Conservation (phyloP, 1,139 yeast genomes). For the Scheffersomyces quercinus region DNA sequence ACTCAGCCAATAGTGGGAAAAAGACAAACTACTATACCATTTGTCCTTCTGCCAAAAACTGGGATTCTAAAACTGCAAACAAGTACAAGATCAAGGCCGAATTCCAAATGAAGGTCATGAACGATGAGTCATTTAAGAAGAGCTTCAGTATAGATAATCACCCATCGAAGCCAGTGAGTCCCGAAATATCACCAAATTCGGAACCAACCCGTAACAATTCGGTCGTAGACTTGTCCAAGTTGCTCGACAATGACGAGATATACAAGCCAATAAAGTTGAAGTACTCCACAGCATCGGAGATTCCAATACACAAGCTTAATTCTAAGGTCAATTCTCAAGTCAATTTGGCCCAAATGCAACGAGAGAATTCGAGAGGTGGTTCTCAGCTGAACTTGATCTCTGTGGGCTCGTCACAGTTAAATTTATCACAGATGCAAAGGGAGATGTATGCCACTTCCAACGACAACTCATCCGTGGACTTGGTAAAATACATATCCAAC, state of each 20-base stretch:
- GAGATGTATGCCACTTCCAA: slow-evolving; percentile 23
- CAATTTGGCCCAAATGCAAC: slow-evolving; percentile 14
- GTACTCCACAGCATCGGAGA: slow-evolving; percentile 41
- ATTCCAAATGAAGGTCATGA: slow-evolving; percentile 38
- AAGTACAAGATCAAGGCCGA: slow-evolving; percentile 20
- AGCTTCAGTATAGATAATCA: slow-evolving; percentile 31
- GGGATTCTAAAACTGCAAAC: slow-evolving; percentile 32
- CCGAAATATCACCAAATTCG: slow-evolving; percentile 47
- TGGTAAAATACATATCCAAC: slow-evolving; percentile 20
- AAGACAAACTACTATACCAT: slow-evolving; percentile 25
- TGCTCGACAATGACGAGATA: slow-evolving; percentile 37
- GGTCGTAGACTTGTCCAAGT: slow-evolving; percentile 43
- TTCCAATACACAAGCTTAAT: slow-evolving; percentile 42
- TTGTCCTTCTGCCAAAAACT: slow-evolving; percentile 42
- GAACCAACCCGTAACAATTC: slow-evolving; percentile 47
- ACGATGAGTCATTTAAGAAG: slow-evolving; percentile 40
- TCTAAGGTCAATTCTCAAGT: slow-evolving; percentile 43
- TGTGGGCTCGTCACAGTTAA: slow-evolving; percentile 20
- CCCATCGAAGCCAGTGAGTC: slow-evolving; percentile 40
- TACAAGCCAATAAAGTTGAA: slow-evolving; percentile 42
- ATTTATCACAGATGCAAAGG: slow-evolving; percentile 29
- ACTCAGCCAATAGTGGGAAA: background rate
- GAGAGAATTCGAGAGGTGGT: slow-evolving; percentile 6
- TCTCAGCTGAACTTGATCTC: no score
- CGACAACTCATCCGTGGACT: slow-evolving; percentile 29